Percentiles rank a stretch among this genome's conserved stretches.
phyloP scores from a whole-genome alignment of 2,329 filamentous ascomycete species.

The Grosmannia huntii region DNA sequence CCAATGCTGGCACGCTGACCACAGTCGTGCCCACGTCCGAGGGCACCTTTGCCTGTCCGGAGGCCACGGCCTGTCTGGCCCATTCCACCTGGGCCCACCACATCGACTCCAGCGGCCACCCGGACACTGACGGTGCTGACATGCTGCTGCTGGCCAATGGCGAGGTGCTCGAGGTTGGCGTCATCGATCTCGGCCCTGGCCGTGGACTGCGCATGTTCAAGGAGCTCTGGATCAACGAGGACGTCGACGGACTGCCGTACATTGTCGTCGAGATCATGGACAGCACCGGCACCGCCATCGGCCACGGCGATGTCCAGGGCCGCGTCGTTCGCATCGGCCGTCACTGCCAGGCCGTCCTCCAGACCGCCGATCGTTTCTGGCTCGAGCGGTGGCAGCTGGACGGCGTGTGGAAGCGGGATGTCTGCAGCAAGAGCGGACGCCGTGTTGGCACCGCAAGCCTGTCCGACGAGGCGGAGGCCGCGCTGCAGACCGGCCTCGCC shows the following conservation, averaged over 20 bases:
- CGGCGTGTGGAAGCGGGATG: background rate
- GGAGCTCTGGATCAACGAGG: constrained; percentile 3
- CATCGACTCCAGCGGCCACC: background rate
- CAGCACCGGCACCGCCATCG: background rate
- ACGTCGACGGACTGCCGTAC: background rate
- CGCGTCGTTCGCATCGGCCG: constrained; percentile 3
- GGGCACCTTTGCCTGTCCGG: background rate
- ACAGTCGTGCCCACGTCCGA: background rate
- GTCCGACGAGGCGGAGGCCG: too few species aligned
- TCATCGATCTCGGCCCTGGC: background rate
- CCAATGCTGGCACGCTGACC: background rate
- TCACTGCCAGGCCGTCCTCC: constrained; percentile 3
- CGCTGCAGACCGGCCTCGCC: background rate
- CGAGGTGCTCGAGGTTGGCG: constrained; percentile 1
- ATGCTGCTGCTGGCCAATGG: constrained; percentile 6
- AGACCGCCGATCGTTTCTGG: background rate
- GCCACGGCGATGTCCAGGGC: background rate
- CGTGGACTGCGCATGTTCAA: constrained; percentile 1
- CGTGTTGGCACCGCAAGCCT: background rate
- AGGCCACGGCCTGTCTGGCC: background rate
- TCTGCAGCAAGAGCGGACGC: background rate
- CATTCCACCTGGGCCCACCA: constrained; percentile 1
- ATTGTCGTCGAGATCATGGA: background rate
- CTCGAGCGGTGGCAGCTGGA: background rate
- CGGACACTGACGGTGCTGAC: constrained; percentile 1